A percentile compares a stretch with the other conserved stretches of the same genome.
These are phyloP conservation scores for Oxyria digyna DNA, from an alignment of 148 eudicot species.

Conservation along the genomic window DNA sequence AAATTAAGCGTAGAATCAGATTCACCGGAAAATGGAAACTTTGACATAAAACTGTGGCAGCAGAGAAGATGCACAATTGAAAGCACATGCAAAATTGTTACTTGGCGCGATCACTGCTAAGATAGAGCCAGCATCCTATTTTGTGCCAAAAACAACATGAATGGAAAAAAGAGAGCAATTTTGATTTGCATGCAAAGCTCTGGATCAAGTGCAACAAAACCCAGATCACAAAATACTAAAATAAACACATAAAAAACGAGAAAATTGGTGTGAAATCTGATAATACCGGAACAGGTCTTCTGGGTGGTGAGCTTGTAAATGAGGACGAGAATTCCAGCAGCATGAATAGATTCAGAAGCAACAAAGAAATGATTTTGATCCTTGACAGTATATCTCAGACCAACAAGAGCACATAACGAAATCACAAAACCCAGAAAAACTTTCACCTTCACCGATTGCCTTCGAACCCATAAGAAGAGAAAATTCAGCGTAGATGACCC, in stretches of 20 bases:
- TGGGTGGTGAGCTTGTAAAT: slow-evolving; percentile 66
- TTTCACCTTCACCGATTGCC: slow-evolving; percentile 42
- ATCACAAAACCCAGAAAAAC: slow-evolving; percentile 24
- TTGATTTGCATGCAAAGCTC: slow-evolving; percentile 1
- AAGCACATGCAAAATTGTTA: background rate
- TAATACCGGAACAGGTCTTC: slow-evolving; percentile 65
- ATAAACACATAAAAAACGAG: background rate
- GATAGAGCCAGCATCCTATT: no score
- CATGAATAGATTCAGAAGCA: slow-evolving; percentile 56
- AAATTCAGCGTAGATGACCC: slow-evolving; percentile 25
- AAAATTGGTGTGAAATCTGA: background rate
- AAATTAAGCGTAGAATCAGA: no score
- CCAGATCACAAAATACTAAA: background rate
- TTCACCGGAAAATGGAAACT: no score
- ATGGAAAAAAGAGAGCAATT: background rate
- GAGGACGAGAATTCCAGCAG: slow-evolving; percentile 53
- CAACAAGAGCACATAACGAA: slow-evolving; percentile 29
- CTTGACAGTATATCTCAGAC: slow-evolving; percentile 27
- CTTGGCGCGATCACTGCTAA: background rate
- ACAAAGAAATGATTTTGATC: slow-evolving; percentile 45
- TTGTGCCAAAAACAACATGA: no score
- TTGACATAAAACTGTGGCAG: no score
- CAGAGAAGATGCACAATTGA: no score
- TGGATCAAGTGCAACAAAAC: background rate
- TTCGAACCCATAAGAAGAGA: slow-evolving; percentile 41